phyloP scores from a whole-genome alignment of 805 yeast genomes.

The Candida argentea region DNA sequence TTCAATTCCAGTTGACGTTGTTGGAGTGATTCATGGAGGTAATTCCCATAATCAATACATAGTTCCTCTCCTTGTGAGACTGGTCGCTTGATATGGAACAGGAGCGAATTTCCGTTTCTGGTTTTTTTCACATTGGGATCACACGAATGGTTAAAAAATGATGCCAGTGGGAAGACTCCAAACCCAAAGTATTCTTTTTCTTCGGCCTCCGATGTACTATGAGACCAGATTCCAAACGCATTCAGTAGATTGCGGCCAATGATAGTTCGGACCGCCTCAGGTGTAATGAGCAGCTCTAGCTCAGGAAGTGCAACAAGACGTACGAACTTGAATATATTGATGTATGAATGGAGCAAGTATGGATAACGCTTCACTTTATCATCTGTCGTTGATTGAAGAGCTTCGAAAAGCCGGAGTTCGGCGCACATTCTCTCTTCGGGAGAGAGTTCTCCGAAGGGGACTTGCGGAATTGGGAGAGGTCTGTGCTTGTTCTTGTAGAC shows the following conservation, averaged over 20 bases:
- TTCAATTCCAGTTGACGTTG: conserved; percentile 33
- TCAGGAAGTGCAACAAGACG: conserved; percentile 25
- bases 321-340: conserved; percentile 38
- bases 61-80: conserved; percentile 38
- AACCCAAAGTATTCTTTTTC: conserved; percentile 49
- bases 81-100: conserved; percentile 31
- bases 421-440: conserved; percentile 1
- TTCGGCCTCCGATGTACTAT: conserved; percentile 25
- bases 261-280: conserved; percentile 32
- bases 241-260: conserved; percentile 56
- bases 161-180: conserved; percentile 50
- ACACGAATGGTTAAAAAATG: conserved; percentile 62
- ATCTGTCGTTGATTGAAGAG: conserved; percentile 43
- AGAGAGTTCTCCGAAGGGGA: background rate
- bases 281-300: conserved; percentile 25
- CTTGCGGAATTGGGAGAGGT: background rate
- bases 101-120: conserved; percentile 29
- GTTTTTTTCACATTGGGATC: conserved; percentile 41
- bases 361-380: conserved; percentile 39
- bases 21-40: conserved; percentile 26
- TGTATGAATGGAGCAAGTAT: conserved; percentile 36
- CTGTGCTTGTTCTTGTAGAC: conserved; percentile 11
- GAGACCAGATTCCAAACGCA: conserved; percentile 63
- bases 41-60: conserved; percentile 53
- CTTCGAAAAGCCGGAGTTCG: conserved; percentile 23